Evolutionary conservation across 1,139 yeast species (phyloP), one percentile per base, ranked within the genome.

Genomic region (Suhomyces taliae): DNA sequence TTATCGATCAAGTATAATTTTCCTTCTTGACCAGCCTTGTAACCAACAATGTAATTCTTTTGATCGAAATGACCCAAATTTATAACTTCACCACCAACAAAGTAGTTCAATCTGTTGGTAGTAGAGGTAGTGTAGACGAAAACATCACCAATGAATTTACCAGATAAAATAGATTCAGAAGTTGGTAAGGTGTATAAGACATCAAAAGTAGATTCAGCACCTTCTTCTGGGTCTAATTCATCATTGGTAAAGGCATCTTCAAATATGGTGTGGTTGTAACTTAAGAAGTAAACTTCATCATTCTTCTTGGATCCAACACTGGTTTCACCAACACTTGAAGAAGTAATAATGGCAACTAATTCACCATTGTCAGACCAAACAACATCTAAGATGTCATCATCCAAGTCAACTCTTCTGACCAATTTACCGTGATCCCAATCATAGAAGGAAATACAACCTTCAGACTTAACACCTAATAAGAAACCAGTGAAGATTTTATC

Each of bases 141-240:
- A 38, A 95, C 97, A 71, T 93, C 98, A 56, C 99, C 99, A 59
- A 91, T 90, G 88, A 97, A 93, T 65, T 85, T 85, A 60, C 97
- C 97, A 19, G 96, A 86, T 52, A 88, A 82, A 37, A 93, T 82
- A 31, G 85, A 72, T 63, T 93, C 99, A 6, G 76, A 61, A 12
- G 78, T 71, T 47, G 83, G 82, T 52, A 90, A 80, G 53, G 95
- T 96, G 61, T 84, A 82, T 49, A 89, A 74, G 29, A 91, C 95
- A 52, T 89, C 95, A 66, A 95, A 90, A 9, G 95, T 81, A 38
- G 80, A 84, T 61, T 87, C 96, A 37, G 87, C 88, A 54, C 97
- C 97, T 64, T 90, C 96, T 61, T 88, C 95, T 11, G 85, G 82
- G 58, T 84, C 89, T 49, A 83, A 70, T 33, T 74, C 69, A 49